phyloP scores from a whole-genome alignment of 495 filamentous ascomycete genomes.

The Aspergillus haitiensis region DNA sequence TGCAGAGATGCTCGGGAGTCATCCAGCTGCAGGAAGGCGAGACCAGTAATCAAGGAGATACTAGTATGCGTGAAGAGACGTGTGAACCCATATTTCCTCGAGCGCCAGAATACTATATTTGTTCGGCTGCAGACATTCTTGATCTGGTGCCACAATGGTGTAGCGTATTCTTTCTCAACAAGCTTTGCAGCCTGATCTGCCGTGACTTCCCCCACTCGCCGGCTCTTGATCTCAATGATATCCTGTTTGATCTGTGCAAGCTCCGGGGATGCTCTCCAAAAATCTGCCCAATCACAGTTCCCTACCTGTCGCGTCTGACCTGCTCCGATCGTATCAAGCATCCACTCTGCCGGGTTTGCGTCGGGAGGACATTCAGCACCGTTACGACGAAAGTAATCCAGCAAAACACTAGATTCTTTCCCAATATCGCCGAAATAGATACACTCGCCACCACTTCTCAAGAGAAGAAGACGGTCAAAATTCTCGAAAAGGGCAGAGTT shows the following conservation, averaged over 20 bases:
- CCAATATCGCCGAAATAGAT: constrained; percentile 72
- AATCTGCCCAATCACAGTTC: constrained; percentile 60
- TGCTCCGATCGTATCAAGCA: constrained; percentile 79
- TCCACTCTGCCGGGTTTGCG: constrained; percentile 89
- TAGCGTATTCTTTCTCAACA: constrained; percentile 56
- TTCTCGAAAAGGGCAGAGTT: constrained; percentile 69
- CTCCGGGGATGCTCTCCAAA: constrained; percentile 63
- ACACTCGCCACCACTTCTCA: constrained; percentile 67
- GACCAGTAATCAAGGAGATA: constrained; percentile 45
- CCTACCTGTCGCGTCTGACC: constrained; percentile 45
- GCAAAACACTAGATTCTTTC: constrained; percentile 50
- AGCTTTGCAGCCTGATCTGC: constrained; percentile 43
- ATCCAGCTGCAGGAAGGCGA: constrained; percentile 61
- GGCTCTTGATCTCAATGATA: constrained; percentile 66
- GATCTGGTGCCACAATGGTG: constrained; percentile 57
- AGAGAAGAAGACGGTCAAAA: constrained; percentile 69
- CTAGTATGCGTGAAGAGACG: constrained; percentile 52
- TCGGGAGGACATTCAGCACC: constrained; percentile 71
- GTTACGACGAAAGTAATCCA: constrained; percentile 75
- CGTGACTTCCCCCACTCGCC: constrained; percentile 52
- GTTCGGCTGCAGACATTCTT: constrained; percentile 57
- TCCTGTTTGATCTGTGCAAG: constrained; percentile 59
- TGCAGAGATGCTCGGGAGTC: constrained; percentile 68
- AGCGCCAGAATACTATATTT: constrained; percentile 60
- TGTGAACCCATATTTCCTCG: constrained; percentile 64